Base-by-base conservation (phyloP, 192 early-diverging fungal genomes). In the Allomyces javanicus region DNA sequence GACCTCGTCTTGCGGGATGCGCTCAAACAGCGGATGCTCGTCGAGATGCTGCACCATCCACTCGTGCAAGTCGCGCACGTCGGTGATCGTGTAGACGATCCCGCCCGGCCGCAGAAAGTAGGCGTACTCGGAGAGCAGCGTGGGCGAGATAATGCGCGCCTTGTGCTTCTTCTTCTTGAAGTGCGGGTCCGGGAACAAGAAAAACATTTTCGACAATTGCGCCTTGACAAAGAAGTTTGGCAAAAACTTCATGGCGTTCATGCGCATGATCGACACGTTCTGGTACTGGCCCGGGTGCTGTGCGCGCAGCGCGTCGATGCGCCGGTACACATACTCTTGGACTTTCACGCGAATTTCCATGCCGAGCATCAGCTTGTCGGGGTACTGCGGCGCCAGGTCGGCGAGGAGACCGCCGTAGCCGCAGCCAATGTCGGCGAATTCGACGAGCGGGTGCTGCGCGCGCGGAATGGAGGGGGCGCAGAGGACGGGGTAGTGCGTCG, bases 151-250 rank as follows among this genome's bases (percentile, higher is more conserved):
- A 67, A 99, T 97, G 43, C 97, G 81, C 0, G 93, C 92, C 79
- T 97, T 96, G 79, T 97, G 93, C 75, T 97, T 99, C 70, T 89
- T 85, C 67, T 90, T 93, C 73, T 99, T 99, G 75, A 99, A 99
- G 71, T 99, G 95, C 27, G 97, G 97, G 74, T 99, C 97, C 61
- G 97, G 94, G 71, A 97, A 99, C 67, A 99, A 79, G 73, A 99
- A 91, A 70, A 99, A 99, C 65, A 97, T 78, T 75, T 99, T 99
- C 50, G 86, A 85, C 25, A 99, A 83, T 85, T 96, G 93, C 25
- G 83, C 89, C 79, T 94, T 93, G 70, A 84, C 79, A 71, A 99
- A 99, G 78, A 97, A 96, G 82, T 96, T 97, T 63, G 93, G 92
- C 73, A 91, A 71, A 72, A 93, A 99, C 75, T 97, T 97, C 90